phyloP scores from a whole-genome alignment of 2,329 filamentous ascomycete genomes.

The Lachnellula suecica region DNA sequence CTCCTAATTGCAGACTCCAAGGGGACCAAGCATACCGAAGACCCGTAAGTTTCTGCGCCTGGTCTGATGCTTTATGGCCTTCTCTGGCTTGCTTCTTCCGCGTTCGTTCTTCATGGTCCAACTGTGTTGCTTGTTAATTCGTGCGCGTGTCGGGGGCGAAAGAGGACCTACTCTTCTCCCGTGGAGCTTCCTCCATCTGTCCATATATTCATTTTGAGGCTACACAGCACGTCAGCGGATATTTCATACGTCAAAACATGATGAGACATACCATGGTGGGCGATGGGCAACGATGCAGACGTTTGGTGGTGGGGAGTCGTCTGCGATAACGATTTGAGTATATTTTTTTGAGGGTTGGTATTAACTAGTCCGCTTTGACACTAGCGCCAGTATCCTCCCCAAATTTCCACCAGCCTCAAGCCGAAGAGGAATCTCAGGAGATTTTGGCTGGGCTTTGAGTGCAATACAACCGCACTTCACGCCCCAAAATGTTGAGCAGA shows the following conservation, averaged over 20 bases:
- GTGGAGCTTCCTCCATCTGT: constrained; percentile 71
- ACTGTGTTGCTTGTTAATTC: not conserved
- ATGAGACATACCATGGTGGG: constrained; percentile 20
- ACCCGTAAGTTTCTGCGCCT: constrained; percentile 91
- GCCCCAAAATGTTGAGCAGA: constrained; percentile 37
- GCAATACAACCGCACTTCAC: not conserved
- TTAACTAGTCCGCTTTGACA: no score
- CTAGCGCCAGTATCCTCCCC: no score
- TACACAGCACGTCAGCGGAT: no score
- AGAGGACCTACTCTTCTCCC: constrained; percentile 42
- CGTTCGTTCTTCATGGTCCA: constrained; percentile 80
- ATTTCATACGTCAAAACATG: constrained; percentile 27
- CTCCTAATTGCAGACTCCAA: no score
- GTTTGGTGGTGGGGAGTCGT: no score
- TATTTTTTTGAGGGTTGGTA: not conserved
- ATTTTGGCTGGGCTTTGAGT: not conserved
- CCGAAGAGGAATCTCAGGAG: not conserved
- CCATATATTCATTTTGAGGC: constrained; percentile 85
- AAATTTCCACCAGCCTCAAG: not conserved
- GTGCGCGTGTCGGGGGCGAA: not conserved
- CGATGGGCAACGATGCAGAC: no score
- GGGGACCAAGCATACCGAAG: no score
- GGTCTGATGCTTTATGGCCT: constrained; percentile 81
- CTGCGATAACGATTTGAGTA: not conserved
- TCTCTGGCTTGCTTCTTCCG: constrained; percentile 88